These are phyloP conservation scores for Euphorbia peplus DNA, from an alignment of 345 rosid species.

Conservation along the genomic window DNA sequence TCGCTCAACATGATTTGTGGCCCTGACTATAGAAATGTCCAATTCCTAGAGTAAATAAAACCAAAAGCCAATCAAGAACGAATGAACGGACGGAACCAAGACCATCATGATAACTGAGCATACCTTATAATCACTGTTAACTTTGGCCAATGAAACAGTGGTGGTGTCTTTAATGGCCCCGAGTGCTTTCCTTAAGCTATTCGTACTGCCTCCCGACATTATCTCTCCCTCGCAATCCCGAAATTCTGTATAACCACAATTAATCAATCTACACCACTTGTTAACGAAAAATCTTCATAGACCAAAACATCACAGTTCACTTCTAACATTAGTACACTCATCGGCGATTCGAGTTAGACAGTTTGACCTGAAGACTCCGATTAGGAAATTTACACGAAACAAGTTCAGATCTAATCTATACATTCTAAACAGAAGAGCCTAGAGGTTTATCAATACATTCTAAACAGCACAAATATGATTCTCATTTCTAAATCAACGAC, in stretches of 20 bases:
- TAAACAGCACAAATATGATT: neutral
- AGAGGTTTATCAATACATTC: neutral
- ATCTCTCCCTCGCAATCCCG: slow-evolving; percentile 38
- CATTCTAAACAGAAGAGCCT: too few relatives aligned
- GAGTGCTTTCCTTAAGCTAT: slow-evolving; percentile 86
- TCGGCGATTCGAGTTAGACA: neutral
- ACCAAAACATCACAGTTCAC: neutral
- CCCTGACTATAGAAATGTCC: slow-evolving; percentile 94
- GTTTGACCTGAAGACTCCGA: slow-evolving; percentile 1
- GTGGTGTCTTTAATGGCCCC: slow-evolving; percentile 97
- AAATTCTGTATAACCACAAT: slow-evolving; percentile 31
- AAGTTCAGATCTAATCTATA: slow-evolving; percentile 23
- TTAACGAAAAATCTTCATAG: neutral
- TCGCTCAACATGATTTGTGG: slow-evolving; percentile 90
- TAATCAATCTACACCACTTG: slow-evolving; percentile 15
- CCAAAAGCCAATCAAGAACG: slow-evolving; percentile 8
- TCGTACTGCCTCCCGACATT: slow-evolving; percentile 85
- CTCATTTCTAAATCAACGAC: neutral
- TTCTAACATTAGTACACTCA: neutral
- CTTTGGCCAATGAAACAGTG: slow-evolving; percentile 96
- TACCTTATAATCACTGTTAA: slow-evolving; percentile 96
- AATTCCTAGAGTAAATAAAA: slow-evolving; percentile 51
- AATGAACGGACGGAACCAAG: slow-evolving; percentile 2
- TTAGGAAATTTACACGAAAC: slow-evolving; percentile 2
- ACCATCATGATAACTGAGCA: neutral